phyloP scores from a whole-genome alignment of 73 alveolate genomes.

The Paramecium pentaurelia region DNA sequence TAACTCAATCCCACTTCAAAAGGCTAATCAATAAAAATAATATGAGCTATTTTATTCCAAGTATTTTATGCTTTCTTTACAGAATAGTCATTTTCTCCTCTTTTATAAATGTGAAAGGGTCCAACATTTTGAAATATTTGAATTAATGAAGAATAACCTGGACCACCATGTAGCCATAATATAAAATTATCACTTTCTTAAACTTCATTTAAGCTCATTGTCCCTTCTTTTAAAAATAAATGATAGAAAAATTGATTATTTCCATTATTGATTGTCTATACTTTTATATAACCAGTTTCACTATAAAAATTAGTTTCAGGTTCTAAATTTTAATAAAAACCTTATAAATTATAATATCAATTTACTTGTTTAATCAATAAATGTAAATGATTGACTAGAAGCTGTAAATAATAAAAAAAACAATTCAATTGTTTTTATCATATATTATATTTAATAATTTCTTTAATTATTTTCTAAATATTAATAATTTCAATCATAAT shows the following conservation, averaged over 20 bases:
- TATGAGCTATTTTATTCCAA: slow-evolving; percentile 39
- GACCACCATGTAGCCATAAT: slow-evolving; percentile 20
- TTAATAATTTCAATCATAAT: too few relatives aligned
- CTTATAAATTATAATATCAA: background rate
- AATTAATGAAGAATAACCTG: slow-evolving; percentile 8
- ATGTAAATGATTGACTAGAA: background rate
- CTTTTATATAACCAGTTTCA: slow-evolving; percentile 34
- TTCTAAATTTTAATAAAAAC: background rate
- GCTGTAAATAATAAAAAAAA: background rate
- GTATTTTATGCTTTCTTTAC: background rate
- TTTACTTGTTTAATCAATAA: background rate
- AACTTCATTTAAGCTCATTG: background rate
- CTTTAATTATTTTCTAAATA: too few relatives aligned
- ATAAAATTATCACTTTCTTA: background rate
- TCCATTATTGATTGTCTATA: background rate
- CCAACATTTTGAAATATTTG: background rate
- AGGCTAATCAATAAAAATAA: slow-evolving; percentile 52
- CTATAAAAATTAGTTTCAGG: background rate
- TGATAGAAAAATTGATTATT: background rate
- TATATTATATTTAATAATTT: too few relatives aligned
- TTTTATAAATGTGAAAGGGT: background rate
- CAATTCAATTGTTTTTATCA: too few relatives aligned
- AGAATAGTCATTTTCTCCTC: background rate
- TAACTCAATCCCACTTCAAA: slow-evolving; percentile 18
- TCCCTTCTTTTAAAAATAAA: background rate